These are phyloP conservation scores for Chalara sp. DNA, from an alignment of 2,329 filamentous ascomycete species.

Conservation along the genomic window DNA sequence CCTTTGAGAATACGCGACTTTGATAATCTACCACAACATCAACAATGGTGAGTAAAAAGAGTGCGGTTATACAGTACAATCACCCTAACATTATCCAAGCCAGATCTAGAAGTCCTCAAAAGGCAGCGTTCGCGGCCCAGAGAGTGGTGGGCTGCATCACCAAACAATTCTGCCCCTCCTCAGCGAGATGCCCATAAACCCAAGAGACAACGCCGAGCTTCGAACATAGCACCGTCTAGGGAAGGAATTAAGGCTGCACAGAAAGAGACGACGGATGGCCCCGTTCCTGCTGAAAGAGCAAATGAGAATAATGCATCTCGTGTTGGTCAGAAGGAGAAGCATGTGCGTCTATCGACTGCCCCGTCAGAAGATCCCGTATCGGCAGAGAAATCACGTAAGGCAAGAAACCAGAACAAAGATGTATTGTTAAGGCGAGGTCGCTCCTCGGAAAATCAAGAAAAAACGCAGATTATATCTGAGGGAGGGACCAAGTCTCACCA, in stretches of 20 bases:
- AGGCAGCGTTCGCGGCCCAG: constrained; percentile 21
- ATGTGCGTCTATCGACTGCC: too few species aligned
- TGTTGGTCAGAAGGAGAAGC: background rate
- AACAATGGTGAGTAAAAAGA: too few species aligned
- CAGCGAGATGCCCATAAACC: constrained; percentile 3
- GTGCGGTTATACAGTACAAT: too few species aligned
- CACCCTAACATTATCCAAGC: background rate
- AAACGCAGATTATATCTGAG: background rate
- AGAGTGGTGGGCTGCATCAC: constrained; percentile 20
- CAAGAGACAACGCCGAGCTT: constrained; percentile 8
- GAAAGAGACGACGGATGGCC: too few species aligned
- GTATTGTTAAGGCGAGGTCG: background rate
- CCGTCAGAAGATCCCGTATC: too few species aligned
- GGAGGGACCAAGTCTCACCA: background rate
- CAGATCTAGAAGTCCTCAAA: constrained; percentile 15
- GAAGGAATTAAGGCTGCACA: background rate
- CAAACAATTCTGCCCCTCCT: constrained; percentile 4
- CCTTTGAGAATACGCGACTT: too few species aligned
- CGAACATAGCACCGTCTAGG: background rate
- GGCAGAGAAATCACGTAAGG: background rate
- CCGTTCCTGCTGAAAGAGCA: background rate
- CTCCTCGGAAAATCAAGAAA: constrained; percentile 7
- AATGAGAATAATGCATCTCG: background rate
- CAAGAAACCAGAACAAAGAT: too few species aligned
- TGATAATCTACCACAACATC: too few species aligned